Conservation (phyloP, 1,284 basidiomycete species). For the Inonotus hispidus region DNA sequence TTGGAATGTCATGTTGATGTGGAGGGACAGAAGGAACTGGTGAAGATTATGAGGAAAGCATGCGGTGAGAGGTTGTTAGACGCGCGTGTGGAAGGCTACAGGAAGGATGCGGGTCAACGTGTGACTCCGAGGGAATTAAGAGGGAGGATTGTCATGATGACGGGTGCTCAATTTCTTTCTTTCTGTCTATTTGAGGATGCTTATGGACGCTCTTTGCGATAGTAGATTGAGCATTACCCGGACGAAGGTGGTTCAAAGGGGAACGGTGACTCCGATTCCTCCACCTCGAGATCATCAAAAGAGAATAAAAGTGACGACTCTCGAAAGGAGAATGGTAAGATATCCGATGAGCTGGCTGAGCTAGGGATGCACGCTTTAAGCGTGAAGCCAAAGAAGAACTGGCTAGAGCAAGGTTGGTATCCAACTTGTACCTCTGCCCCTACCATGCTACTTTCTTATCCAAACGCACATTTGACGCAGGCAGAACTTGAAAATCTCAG, state of each 20-base stretch:
- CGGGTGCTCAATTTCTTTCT: too few relatives aligned
- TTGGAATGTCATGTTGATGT: slow-evolving; percentile 58
- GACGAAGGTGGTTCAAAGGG: background rate
- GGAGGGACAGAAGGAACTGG: slow-evolving; percentile 46
- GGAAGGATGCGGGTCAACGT: slow-evolving; percentile 30
- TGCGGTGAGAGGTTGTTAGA: slow-evolving; percentile 54
- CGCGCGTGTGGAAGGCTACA: slow-evolving; percentile 15
- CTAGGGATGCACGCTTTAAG: slow-evolving; percentile 54
- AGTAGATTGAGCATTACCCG: slow-evolving; percentile 50
- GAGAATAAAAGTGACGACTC: slow-evolving; percentile 4
- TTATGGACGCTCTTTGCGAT: too few relatives aligned
- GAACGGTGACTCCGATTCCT: too few relatives aligned
- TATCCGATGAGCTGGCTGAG: slow-evolving; percentile 42
- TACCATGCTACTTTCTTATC: slow-evolving; percentile 4
- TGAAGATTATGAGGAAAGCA: slow-evolving; percentile 45
- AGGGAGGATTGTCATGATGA: slow-evolving; percentile 58
- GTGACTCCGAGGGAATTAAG: slow-evolving; percentile 43
- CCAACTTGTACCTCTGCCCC: background rate
- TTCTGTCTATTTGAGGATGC: too few relatives aligned
- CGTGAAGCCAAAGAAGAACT: slow-evolving; percentile 49
- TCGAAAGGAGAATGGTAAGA: slow-evolving; percentile 26
- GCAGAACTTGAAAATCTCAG: slow-evolving; percentile 35
- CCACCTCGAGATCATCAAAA: background rate
- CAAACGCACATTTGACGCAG: too few relatives aligned
- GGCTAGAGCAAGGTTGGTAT: slow-evolving; percentile 39